Percentiles rank a stretch among this genome's conserved stretches.
phyloP scores from a whole-genome alignment of 2,329 filamentous ascomycete species.

The Verticillium longisporum region DNA sequence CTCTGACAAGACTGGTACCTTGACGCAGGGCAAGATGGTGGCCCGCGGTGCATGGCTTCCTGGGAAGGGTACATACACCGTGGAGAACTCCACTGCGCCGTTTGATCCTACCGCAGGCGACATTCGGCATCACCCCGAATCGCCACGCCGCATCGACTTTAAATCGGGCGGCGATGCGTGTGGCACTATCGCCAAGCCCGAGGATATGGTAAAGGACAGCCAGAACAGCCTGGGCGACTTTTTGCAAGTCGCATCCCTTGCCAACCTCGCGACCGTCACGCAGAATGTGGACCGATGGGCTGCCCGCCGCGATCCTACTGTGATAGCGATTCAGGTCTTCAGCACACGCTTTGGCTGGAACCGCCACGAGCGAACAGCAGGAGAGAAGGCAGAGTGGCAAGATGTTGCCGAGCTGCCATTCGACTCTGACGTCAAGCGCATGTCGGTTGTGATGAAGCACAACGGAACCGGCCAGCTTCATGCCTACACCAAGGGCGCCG shows the following conservation, averaged over 20 bases:
- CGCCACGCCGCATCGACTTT: conserved; percentile 4
- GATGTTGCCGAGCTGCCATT: conserved; percentile 63
- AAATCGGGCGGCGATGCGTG: conserved; percentile 13
- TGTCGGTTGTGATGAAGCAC: conserved; percentile 59
- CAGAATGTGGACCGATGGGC: conserved; percentile 43
- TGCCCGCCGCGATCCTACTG: conserved; percentile 59
- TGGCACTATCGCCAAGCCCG: conserved; percentile 16
- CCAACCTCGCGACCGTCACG: conserved; percentile 44
- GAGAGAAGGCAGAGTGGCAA: conserved; percentile 41
- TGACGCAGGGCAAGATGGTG: conserved; percentile 59
- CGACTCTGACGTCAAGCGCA: conserved; percentile 66
- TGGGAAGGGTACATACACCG: conserved; percentile 47
- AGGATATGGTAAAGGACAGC: conserved; percentile 30
- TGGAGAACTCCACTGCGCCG: conserved; percentile 47
- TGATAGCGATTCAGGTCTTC: conserved; percentile 68
- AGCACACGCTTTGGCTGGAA: conserved; percentile 60
- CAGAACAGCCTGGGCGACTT: conserved; percentile 42
- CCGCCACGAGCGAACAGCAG: conserved; percentile 41
- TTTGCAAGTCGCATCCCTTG: conserved; percentile 52
- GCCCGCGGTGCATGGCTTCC: conserved; percentile 54
- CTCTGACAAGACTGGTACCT: conserved; percentile 52
- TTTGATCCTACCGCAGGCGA: conserved; percentile 49
- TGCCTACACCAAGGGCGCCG: conserved; percentile 56
- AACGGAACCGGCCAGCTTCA: conserved; percentile 22
- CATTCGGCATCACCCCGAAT: conserved; percentile 27